Conservation (phyloP, 306 rosid genomes). For the Cyamopsis tetragonoloba region DNA sequence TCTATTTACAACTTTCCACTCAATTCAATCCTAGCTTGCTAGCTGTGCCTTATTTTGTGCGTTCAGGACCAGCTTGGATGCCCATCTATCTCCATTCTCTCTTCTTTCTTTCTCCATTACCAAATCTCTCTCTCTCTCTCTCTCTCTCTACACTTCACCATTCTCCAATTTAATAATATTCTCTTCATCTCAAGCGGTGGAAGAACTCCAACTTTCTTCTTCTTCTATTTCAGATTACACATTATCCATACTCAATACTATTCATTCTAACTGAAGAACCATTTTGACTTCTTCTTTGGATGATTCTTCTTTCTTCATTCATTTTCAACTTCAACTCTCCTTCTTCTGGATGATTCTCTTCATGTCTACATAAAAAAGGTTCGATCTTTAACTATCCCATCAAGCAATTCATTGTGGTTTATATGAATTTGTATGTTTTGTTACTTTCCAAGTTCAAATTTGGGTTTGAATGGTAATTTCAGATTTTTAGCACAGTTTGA, state of each 20-base stretch:
- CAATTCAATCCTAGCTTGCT: conserved; percentile 3
- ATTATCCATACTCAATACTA: not conserved
- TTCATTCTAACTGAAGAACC: conserved; percentile 8
- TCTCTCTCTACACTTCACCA: not conserved
- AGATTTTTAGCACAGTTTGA: conserved; percentile 32
- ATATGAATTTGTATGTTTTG: conserved; percentile 31
- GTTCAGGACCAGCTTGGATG: conserved; percentile 16
- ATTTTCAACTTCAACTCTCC: conserved; percentile 21
- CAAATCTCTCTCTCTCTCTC: not conserved
- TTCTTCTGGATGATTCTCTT: conserved; percentile 21
- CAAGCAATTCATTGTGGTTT: conserved; percentile 5
- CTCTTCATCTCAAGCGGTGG: conserved; percentile 7
- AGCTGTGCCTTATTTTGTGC: conserved; percentile 24
- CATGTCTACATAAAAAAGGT: conserved; percentile 33
- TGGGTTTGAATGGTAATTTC: conserved; percentile 30
- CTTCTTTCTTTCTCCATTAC: conserved; percentile 14
- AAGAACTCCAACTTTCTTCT: not conserved
- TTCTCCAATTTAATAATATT: not conserved
- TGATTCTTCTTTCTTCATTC: conserved; percentile 14
- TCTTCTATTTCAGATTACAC: not conserved
- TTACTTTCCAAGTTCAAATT: not conserved
- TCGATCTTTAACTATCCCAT: conserved; percentile 26
- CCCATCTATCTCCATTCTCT: not conserved
- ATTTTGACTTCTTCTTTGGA: not conserved
- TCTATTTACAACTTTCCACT: too few relatives aligned